Base-by-base conservation (phyloP, 257 asterid species). In the Salvia miltiorrhiza region DNA sequence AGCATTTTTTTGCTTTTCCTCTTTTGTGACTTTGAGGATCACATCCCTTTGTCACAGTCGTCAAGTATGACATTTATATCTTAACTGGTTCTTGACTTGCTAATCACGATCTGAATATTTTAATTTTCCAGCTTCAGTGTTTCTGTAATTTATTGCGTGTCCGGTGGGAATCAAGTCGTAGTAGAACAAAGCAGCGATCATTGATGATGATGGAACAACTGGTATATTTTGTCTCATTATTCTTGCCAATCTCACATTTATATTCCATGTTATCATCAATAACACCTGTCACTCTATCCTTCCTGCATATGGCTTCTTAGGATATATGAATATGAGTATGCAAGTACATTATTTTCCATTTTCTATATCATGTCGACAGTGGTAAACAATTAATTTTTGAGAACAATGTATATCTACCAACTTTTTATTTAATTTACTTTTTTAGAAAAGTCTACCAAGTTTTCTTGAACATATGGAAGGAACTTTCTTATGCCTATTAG, bases 161-260 rank as follows among this genome's bases (percentile, higher is more conserved):
- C 58, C 85, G 89, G 10, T 94, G 99, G 99, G 97, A 94, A 75
- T 84, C 97, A 57, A 87, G 90, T 63, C 99, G 97, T 65, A 52
- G 85, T 52, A 90, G 95, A 77, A 94, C 97, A 68, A 94, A 86
- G 85, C 95, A 94, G 82, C 99, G 99, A 20, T 91, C 99, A 0
- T 52, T 91, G 69, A 37, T 87, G 82, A 88, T 86, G 94, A 87
- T 94, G 97, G 94, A 87, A 55, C 78, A 91, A 63, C 79, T 91
- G 90, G 96, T 90, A 85, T 30, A 9, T 26, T 13, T 39, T 57
- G 33, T 20, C 28, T 52, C 5, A 9, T 12, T 61, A 1, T 61
- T 71, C 24, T 63, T 11, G 20, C 71, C 23, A 9, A 19, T 80
- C 35, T 41, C 52, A 26, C 45, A 21, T 32, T 28, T 39, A 13